Percentiles rank a stretch among this genome's conserved stretches.
Evolutionary conservation across 768 basidiomycete species (phyloP).

Genomic region (Cyathus striatus): DNA sequence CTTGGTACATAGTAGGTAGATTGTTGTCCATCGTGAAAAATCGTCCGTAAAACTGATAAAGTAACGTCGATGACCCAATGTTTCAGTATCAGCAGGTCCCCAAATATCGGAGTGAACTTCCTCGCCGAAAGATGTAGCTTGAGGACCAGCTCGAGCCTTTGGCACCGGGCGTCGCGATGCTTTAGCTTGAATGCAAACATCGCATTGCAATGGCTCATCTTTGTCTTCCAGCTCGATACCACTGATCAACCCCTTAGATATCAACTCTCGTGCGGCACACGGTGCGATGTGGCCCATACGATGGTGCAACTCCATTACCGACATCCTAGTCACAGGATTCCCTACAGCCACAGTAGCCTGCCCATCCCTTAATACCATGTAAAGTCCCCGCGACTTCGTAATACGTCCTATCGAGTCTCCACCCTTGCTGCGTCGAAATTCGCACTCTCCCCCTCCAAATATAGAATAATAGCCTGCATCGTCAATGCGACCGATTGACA

Average conservation of each 20-base stretch:
- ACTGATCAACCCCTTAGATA: constrained; percentile 13
- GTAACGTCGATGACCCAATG: constrained; percentile 15
- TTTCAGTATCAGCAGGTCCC: constrained; percentile 24
- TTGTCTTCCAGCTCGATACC: constrained; percentile 16
- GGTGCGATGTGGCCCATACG: constrained; percentile 18
- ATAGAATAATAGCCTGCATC: constrained; percentile 17
- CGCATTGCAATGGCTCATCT: constrained; percentile 12
- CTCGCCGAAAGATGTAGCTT: constrained; percentile 6
- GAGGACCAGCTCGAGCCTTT: constrained; percentile 7
- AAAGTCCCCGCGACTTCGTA: constrained; percentile 10
- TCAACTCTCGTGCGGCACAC: constrained; percentile 11
- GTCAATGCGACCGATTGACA: constrained; percentile 27
- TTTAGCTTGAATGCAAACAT: constrained; percentile 26
- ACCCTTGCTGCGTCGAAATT: constrained; percentile 9
- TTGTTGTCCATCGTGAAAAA: constrained; percentile 7
- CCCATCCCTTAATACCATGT: constrained; percentile 9
- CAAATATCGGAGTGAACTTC: constrained; percentile 31
- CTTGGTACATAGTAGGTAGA: constrained; percentile 17
- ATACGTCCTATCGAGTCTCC: constrained; percentile 10
- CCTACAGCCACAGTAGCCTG: constrained; percentile 6
- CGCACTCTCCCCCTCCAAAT: constrained; percentile 22
- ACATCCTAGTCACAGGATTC: constrained; percentile 7
- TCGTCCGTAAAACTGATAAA: constrained; percentile 27
- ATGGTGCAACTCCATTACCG: constrained; percentile 19
- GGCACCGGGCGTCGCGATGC: constrained; percentile 8